Evolutionary conservation across 345 rosid genomes (phyloP).

Genomic region (Salix arbutifolia): DNA sequence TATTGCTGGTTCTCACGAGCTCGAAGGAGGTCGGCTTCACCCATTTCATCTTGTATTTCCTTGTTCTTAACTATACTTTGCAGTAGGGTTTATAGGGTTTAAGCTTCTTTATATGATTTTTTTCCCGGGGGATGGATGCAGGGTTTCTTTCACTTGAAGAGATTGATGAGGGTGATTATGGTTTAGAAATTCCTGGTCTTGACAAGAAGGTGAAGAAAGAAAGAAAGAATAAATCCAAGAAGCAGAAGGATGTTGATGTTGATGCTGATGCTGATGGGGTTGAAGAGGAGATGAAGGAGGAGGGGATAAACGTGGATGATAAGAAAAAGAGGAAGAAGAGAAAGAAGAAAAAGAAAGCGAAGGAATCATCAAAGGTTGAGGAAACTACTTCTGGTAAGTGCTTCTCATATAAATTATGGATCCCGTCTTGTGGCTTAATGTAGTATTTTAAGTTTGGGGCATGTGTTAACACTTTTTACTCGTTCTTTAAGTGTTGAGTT

Average conservation of each 20-base stretch:
- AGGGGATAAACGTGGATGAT: slow-evolving; percentile 23
- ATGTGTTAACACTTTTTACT: background rate
- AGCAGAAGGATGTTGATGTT: slow-evolving; percentile 31
- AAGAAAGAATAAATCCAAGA: slow-evolving; percentile 31
- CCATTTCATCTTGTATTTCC: background rate
- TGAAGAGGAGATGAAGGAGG: slow-evolving; percentile 25
- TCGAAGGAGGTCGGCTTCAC: slow-evolving; percentile 60
- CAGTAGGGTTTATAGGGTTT: slow-evolving; percentile 10
- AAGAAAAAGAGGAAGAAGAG: slow-evolving; percentile 41
- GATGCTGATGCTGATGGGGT: slow-evolving; percentile 25
- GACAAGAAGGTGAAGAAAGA: slow-evolving; percentile 25
- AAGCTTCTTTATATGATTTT: background rate
- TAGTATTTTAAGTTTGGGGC: background rate
- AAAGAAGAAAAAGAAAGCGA: slow-evolving; percentile 38
- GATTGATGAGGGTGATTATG: slow-evolving; percentile 71
- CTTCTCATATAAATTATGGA: slow-evolving; percentile 3
- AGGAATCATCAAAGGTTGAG: slow-evolving; percentile 27
- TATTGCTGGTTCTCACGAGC: slow-evolving; percentile 55
- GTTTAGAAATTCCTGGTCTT: slow-evolving; percentile 34
- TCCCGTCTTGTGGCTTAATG: background rate
- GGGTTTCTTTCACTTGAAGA: slow-evolving; percentile 93
- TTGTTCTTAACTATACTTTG: background rate
- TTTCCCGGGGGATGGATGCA: slow-evolving; percentile 16
- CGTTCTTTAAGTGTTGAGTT: background rate
- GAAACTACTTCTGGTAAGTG: slow-evolving; percentile 49